Base-by-base conservation (phyloP, 1,284 basidiomycete species). In the Ganoderma lingzhi region DNA sequence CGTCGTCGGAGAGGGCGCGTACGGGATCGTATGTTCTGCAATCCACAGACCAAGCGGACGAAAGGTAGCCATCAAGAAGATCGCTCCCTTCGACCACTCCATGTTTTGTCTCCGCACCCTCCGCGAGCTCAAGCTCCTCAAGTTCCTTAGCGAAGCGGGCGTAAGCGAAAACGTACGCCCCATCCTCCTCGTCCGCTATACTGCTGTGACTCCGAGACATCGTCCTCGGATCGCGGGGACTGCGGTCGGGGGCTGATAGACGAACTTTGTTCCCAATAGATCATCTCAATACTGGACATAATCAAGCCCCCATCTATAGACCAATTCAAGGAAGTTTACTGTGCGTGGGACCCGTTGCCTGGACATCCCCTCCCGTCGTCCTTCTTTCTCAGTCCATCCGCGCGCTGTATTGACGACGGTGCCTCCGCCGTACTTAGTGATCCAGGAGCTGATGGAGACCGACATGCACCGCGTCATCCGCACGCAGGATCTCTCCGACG, bases 251-350 rank as follows among this genome's bases (percentile, higher is more conserved):
- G 37, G 17, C 62, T 71, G 58, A 70, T 63, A 65, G 41, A 6
- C 63, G 48, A 12, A 28, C 14, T n/a, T 44, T 53, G 45, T 28
- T 28, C 23, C 48, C 23, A 30, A 53, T 81, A 96, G 93, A 97
- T 98, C 78, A 98, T 98, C 78, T 95, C 96, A 44, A 96, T 98
- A 75, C 85, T 98, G 55, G 96, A 98, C 80, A 98, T 98, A 77
- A 91, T 98, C 85, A 95, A 95, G 79, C 96, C 96, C 0, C 83
- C 93, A 37, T 93, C 94, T 42, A 85, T 96, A 79, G 96, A 98
- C 41, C 86, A 88, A 0, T 99, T 99, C 87, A 96, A 95, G 76
- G 97, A 99, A 82, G 97, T 95, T 60, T 95, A 95, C 76, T 80
- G 93, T 93, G 77, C 77, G 90, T 88, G 61, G 55, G 67, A 62